phyloP scores from a whole-genome alignment of 805 yeast genomes.

The Schizosaccharomyces lindneri region DNA sequence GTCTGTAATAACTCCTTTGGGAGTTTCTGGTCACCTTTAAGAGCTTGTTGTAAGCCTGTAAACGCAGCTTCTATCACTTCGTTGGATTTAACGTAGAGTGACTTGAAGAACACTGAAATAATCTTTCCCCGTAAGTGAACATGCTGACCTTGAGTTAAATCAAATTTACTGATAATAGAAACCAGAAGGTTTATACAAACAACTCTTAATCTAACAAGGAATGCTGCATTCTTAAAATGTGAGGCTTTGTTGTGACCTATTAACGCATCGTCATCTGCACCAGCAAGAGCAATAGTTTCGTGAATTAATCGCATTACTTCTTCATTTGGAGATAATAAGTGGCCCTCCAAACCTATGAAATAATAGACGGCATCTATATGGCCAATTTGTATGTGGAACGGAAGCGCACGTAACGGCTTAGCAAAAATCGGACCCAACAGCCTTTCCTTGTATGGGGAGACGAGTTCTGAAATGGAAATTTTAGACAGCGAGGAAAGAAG shows the following conservation, averaged over 20 bases:
- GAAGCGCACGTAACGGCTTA: conserved; percentile 84
- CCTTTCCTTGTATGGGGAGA: conserved; percentile 61
- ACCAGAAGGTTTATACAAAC: conserved; percentile 71
- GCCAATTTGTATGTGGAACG: conserved; percentile 97
- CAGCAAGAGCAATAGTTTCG: conserved; percentile 84
- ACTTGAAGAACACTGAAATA: conserved; percentile 82
- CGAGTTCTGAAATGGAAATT: conserved; percentile 46
- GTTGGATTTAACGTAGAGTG: conserved; percentile 60
- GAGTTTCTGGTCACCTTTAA: conserved; percentile 62
- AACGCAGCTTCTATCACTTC: conserved; percentile 87
- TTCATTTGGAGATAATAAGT: conserved; percentile 68
- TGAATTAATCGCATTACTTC: conserved; percentile 62
- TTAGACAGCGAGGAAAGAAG: conserved; percentile 45
- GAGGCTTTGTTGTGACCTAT: conserved; percentile 66
- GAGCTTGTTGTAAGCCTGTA: conserved; percentile 56
- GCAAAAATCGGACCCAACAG: conserved; percentile 85
- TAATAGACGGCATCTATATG: conserved; percentile 92
- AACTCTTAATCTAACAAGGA: conserved; percentile 62
- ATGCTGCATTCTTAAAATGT: conserved; percentile 74
- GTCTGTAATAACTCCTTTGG: conserved; percentile 90
- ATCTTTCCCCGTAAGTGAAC: conserved; percentile 49
- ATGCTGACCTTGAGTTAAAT: conserved; percentile 48
- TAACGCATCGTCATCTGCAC: conserved; percentile 89
- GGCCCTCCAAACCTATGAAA: conserved; percentile 54
- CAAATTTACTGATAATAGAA: conserved; percentile 62